Evolutionary conservation across 805 yeast species (phyloP).

Genomic region (Kodamaea lidongshanica): DNA sequence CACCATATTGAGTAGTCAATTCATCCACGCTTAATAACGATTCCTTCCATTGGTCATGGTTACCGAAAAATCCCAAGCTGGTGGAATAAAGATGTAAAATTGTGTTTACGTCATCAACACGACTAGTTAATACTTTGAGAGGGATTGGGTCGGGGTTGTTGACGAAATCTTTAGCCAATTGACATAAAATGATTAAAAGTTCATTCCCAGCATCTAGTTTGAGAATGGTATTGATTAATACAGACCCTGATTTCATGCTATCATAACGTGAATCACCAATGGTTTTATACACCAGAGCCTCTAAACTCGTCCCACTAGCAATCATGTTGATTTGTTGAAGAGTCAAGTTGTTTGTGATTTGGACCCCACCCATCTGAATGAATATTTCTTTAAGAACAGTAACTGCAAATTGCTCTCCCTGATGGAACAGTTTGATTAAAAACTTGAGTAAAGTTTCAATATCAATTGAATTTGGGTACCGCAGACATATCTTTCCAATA

Average conservation of each 20-base stretch:
- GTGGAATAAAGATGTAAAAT: conserved; percentile 63
- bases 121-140: conserved; percentile 64
- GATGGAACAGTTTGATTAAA: conserved; percentile 57
- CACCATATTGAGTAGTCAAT: conserved; percentile 37
- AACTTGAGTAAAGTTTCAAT: conserved; percentile 55
- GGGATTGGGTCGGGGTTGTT: conserved; percentile 35
- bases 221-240: conserved; percentile 43
- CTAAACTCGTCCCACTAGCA: conserved; percentile 58
- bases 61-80: conserved; percentile 47
- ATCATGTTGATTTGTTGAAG: conserved; percentile 57
- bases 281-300: conserved; percentile 46
- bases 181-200: conserved; percentile 57
- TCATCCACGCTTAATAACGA: conserved; percentile 9
- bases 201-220: conserved; percentile 49
- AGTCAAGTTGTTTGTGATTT: conserved; percentile 61
- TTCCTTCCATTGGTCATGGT: conserved; percentile 13
- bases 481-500: conserved; percentile 62
- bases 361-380: conserved; percentile 73
- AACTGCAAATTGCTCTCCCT: conserved; percentile 52
- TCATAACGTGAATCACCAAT: conserved; percentile 55
- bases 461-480: conserved; percentile 49
- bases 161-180: conserved; percentile 36
- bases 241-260: conserved; percentile 41
- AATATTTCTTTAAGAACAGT: conserved; percentile 64
- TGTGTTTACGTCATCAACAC: conserved; percentile 64